A percentile compares a stretch with the other conserved stretches of the same genome.
These are phyloP conservation scores for Pulveroboletus sp. DNA, from an alignment of 1,284 basidiomycete genomes.

Conservation along the genomic window DNA sequence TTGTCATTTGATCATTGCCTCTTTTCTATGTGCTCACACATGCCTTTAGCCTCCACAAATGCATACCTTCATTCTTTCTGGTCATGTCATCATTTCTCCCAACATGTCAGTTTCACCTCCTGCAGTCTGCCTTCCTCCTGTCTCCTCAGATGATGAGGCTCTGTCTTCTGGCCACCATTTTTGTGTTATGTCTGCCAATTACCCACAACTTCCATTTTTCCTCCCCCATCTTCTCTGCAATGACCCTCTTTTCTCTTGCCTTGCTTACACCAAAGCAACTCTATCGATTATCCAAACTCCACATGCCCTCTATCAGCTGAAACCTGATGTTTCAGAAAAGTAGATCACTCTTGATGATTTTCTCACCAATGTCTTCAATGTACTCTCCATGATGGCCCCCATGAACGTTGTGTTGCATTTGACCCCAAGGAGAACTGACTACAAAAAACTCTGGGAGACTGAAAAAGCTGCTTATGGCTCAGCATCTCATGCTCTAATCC, in stretches of 20 bases:
- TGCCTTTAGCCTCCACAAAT: background rate
- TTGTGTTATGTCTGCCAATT: background rate
- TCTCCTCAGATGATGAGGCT: background rate
- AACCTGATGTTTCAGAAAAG: background rate
- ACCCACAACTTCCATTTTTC: constrained; percentile 5
- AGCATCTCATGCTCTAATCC: background rate
- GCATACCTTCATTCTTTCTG: background rate
- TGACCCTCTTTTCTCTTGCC: constrained; percentile 11
- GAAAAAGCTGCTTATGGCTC: constrained; percentile 3
- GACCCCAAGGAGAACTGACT: background rate
- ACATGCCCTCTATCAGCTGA: background rate
- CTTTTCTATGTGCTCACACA: no score
- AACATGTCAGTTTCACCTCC: constrained; percentile 1
- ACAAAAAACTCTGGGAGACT: background rate
- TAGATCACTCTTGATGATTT: constrained; percentile 2
- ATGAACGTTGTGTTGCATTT: constrained; percentile 2
- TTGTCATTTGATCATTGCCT: no score
- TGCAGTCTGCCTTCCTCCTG: background rate
- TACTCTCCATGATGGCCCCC: background rate
- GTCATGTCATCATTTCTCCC: background rate
- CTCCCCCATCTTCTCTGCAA: background rate
- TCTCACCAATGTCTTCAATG: background rate
- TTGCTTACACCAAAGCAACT: background rate
- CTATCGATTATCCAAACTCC: background rate
- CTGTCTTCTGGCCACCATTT: background rate